These are phyloP conservation scores for Pichia sp. DNA, from an alignment of 1,139 yeast species.

Conservation along the genomic window DNA sequence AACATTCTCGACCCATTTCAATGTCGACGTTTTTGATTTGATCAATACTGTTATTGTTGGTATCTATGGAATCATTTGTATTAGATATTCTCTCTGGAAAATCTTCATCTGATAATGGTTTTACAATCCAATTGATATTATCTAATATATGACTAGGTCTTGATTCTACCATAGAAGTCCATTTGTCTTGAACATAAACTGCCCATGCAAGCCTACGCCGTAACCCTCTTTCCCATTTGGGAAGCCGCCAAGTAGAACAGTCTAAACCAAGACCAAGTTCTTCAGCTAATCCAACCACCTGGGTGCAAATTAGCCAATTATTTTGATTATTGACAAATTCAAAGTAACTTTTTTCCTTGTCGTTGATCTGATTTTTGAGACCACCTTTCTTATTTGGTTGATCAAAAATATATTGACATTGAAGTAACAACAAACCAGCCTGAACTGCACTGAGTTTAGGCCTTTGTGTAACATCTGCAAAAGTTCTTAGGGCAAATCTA, in stretches of 20 bases:
- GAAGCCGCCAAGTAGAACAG: constrained; percentile 81
- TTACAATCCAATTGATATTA: constrained; percentile 64
- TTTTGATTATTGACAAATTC: constrained; percentile 36
- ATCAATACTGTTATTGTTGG: constrained; percentile 35
- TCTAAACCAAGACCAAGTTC: constrained; percentile 81
- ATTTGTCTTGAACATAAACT: constrained; percentile 79
- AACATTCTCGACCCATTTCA: constrained; percentile 63
- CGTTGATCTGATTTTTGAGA: background rate
- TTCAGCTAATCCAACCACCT: constrained; percentile 78
- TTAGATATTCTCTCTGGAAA: constrained; percentile 49
- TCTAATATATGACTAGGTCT: constrained; percentile 69
- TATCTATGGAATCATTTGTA: constrained; percentile 1
- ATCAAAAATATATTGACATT: constrained; percentile 40
- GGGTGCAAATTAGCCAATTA: constrained; percentile 83
- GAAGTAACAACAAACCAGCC: constrained; percentile 63
- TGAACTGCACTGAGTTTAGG: constrained; percentile 78
- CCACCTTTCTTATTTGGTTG: background rate
- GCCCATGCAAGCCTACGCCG: constrained; percentile 90
- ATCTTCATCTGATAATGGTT: constrained; percentile 58
- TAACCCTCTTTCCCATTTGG: constrained; percentile 87
- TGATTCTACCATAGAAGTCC: constrained; percentile 73
- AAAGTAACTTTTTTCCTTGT: background rate
- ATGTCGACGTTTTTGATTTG: constrained; percentile 37
- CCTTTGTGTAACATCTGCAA: constrained; percentile 55
- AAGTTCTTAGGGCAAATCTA: constrained; percentile 48